These are phyloP conservation scores for Suhomyces yuchorum DNA, from an alignment of 1,139 yeast genomes.

Conservation along the genomic window DNA sequence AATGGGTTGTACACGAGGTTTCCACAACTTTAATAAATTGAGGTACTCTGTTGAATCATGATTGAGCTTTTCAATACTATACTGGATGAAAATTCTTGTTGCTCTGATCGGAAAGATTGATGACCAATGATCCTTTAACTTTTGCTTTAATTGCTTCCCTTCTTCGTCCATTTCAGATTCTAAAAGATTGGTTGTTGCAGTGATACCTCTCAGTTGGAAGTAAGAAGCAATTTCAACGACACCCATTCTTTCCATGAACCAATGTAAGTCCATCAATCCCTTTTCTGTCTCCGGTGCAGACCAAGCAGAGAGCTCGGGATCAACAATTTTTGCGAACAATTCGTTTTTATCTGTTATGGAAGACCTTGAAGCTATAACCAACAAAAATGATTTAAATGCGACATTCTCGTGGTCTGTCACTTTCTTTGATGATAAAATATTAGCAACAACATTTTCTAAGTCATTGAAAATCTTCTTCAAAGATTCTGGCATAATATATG, in stretches of 20 bases:
- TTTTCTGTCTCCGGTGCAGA: conserved; percentile 87
- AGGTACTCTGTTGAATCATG: conserved; percentile 77
- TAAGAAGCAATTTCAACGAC: conserved; percentile 91
- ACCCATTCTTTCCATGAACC: conserved; percentile 98
- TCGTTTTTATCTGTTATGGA: conserved; percentile 68
- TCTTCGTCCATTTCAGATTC: conserved; percentile 89
- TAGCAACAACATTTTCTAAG: conserved; percentile 77
- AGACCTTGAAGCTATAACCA: conserved; percentile 90
- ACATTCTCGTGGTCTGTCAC: conserved; percentile 90
- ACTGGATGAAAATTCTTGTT: conserved; percentile 90
- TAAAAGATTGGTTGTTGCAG: conserved; percentile 72
- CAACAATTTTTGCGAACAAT: conserved; percentile 83
- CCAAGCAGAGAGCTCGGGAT: conserved; percentile 92
- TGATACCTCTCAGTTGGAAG: conserved; percentile 78
- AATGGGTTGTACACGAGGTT: conserved; percentile 88
- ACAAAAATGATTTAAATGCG: conserved; percentile 85
- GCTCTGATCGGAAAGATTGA: conserved; percentile 94
- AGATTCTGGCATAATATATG: conserved; percentile 91
- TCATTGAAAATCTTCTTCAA: conserved; percentile 79
- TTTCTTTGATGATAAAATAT: conserved; percentile 66
- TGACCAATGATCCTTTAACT: conserved; percentile 88
- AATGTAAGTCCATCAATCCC: conserved; percentile 84
- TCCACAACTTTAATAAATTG: conserved; percentile 79
- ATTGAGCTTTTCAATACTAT: conserved; percentile 86
- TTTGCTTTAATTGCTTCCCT: conserved; percentile 74